phyloP scores from a whole-genome alignment of 1,284 basidiomycete genomes.

The Microbotryum lychnidis-dioicae region DNA sequence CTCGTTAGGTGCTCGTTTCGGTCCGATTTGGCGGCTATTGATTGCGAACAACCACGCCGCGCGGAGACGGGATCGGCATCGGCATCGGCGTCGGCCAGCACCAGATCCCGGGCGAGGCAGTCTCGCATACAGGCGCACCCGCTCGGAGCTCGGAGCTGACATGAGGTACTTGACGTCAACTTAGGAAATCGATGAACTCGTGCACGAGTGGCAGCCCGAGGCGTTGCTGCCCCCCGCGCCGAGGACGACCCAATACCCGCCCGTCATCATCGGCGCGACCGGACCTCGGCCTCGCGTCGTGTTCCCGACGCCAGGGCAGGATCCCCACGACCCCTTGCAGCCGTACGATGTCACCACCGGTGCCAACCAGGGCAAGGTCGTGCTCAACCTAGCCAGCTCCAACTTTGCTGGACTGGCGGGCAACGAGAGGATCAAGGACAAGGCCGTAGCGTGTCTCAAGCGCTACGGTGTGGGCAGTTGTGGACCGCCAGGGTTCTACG shows the following conservation, averaged over 20 bases:
- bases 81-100: too few relatives aligned
- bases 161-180: background rate
- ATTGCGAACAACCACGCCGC: background rate
- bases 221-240: conserved; percentile 59
- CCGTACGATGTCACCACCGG: conserved; percentile 1
- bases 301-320: conserved; percentile 54
- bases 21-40: too few relatives aligned
- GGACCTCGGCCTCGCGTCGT: conserved; percentile 66
- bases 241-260: conserved; percentile 66
- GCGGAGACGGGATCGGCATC: too few relatives aligned
- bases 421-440: conserved; percentile 77
- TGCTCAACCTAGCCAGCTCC: conserved; percentile 78
- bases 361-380: conserved; percentile 51
- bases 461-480: conserved; percentile 94
- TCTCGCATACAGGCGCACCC: too few relatives aligned
- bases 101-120: too few relatives aligned
- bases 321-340: conserved; percentile 25
- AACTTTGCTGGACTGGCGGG: conserved; percentile 89
- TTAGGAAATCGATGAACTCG: conserved; percentile 92
- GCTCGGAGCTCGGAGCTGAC: too few relatives aligned
- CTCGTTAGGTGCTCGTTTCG: too few relatives aligned
- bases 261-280: conserved; percentile 69
- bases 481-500: conserved; percentile 96
- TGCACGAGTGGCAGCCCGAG: conserved; percentile 90
- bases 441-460: conserved; percentile 74